Percentiles rank a stretch among this genome's conserved stretches.
These are phyloP conservation scores for Clonostachys solani DNA, from an alignment of 2,329 filamentous ascomycete genomes.

Conservation along the genomic window DNA sequence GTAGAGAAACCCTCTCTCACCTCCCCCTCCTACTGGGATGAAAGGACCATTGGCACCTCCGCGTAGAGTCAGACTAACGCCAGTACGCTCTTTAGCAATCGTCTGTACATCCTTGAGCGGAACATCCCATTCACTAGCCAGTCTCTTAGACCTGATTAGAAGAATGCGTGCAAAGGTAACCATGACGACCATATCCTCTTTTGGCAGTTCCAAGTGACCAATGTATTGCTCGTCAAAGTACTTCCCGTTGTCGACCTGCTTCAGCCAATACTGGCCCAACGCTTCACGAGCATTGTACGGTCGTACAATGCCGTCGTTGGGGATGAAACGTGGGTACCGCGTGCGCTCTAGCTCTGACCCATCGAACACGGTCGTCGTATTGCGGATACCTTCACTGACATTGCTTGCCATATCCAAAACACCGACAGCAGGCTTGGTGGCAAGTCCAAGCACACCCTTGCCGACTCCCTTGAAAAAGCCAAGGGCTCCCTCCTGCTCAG, in stretches of 20 bases:
- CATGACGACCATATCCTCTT: slow-evolving; percentile 85
- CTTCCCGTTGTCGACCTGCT: slow-evolving; percentile 94
- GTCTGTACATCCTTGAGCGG: slow-evolving; percentile 94
- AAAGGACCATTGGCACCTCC: slow-evolving; percentile 93
- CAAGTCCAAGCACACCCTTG: slow-evolving; percentile 89
- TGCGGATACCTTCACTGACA: slow-evolving; percentile 94
- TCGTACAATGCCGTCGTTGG: slow-evolving; percentile 86
- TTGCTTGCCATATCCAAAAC: slow-evolving; percentile 97
- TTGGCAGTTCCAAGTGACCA: slow-evolving; percentile 87
- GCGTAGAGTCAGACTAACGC: slow-evolving; percentile 82
- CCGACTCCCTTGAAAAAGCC: slow-evolving; percentile 98
- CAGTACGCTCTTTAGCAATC: slow-evolving; percentile 93
- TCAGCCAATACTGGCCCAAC: slow-evolving; percentile 96
- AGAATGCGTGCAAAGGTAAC: slow-evolving; percentile 85
- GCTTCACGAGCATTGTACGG: slow-evolving; percentile 94
- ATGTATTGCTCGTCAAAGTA: slow-evolving; percentile 99
- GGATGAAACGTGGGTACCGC: slow-evolving; percentile 88
- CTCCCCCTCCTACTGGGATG: slow-evolving; percentile 88
- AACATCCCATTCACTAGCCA: slow-evolving; percentile 94
- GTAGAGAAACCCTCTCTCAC: slow-evolving; percentile 59
- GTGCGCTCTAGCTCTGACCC: slow-evolving; percentile 91
- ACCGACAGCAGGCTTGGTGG: slow-evolving; percentile 94
- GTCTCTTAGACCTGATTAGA: slow-evolving; percentile 79
- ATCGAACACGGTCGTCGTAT: slow-evolving; percentile 98
- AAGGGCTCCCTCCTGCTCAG: slow-evolving; percentile 88